These are phyloP conservation scores for Ramularia endophylla DNA, from an alignment of 2,329 filamentous ascomycete species.

Conservation along the genomic window DNA sequence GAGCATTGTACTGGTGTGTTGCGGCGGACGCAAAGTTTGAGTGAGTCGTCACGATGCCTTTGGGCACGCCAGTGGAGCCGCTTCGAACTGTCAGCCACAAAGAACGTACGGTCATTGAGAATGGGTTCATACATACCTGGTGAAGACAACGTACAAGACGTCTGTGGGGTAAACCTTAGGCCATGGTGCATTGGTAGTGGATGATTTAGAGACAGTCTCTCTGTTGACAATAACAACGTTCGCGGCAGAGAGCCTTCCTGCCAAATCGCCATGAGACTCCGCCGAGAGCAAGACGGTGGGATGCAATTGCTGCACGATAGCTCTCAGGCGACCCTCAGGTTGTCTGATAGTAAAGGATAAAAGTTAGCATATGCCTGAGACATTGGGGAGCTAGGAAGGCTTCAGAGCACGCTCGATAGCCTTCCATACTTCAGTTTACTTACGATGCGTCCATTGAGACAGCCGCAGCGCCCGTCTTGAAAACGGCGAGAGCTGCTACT, in stretches of 20 bases:
- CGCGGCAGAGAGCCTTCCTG: not conserved
- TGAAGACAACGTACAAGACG: constrained; percentile 5
- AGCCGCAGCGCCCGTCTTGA: constrained; percentile 28
- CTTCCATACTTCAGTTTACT: too few species aligned
- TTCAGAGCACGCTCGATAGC: too few species aligned
- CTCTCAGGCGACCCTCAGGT: too few species aligned
- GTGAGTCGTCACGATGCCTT: constrained; percentile 12
- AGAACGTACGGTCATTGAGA: too few species aligned
- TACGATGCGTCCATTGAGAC: too few species aligned
- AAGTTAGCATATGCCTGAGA: too few species aligned
- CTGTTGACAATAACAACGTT: constrained; percentile 2
- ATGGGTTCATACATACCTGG: too few species aligned
- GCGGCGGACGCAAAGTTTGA: constrained; percentile 7
- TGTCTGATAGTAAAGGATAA: too few species aligned
- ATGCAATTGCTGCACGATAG: too few species aligned
- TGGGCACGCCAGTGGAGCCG: constrained; percentile 10
- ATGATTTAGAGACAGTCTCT: not conserved
- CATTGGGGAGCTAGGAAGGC: too few species aligned
- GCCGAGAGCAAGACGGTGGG: not conserved
- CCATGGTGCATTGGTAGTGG: not conserved
- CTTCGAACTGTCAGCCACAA: too few species aligned
- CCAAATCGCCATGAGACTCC: not conserved
- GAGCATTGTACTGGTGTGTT: not conserved
- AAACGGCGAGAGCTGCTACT: constrained; percentile 21
- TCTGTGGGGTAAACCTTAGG: constrained; percentile 3